Evolutionary conservation across 345 rosid genomes (phyloP), one percentile per base, ranked within the genome.

Genomic region (Eucalyptus shirleyi): DNA sequence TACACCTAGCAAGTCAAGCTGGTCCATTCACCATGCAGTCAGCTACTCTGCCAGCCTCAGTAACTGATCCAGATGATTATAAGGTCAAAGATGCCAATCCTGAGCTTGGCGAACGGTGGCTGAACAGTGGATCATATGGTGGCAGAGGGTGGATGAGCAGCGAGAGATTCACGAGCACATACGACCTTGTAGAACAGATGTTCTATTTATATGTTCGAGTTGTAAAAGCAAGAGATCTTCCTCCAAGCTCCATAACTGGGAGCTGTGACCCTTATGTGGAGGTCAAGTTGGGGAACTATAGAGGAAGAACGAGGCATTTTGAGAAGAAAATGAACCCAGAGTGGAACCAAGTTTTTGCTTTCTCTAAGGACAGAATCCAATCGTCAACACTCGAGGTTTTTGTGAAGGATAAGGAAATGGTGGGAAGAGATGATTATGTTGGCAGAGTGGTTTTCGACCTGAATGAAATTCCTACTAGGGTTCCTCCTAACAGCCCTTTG

Each of bases 311-410:
- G 4, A 96, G 77, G 90, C 97, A 95, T 69, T 91, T 95, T 65
- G 98, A 96, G 65, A 95, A 93, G 94, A 97, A 92, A 89, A 91
- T 93, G 89, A 96, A 91, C 65, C 99, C 99, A 2, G 98, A 96
- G 89, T 97, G 99, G 99, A 96, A 96, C 93, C 98, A 96, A 88
- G 99, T 95, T 67, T 97, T 97, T 86, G 94, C 99, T 51, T 97
- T 95, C 93, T 94, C 99, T 5, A 97, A 96, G 90, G 99, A 97
- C 21, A 91, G 93, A n/a, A 91, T 97, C 56, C 99, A 97, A 88
- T 94, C 99, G 60, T 95, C 99, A 4, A 86, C 90, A 44, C 92
- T 97, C 1, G 99, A 97, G 91, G 97, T 97, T 67, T 94, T 92
- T 62, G 93, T 97, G 50, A 96, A 94, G 88, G 97, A 95, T 72